Base-by-base conservation (phyloP, 2,329 filamentous ascomycete species). In the Chalaropsis ovoidea region DNA sequence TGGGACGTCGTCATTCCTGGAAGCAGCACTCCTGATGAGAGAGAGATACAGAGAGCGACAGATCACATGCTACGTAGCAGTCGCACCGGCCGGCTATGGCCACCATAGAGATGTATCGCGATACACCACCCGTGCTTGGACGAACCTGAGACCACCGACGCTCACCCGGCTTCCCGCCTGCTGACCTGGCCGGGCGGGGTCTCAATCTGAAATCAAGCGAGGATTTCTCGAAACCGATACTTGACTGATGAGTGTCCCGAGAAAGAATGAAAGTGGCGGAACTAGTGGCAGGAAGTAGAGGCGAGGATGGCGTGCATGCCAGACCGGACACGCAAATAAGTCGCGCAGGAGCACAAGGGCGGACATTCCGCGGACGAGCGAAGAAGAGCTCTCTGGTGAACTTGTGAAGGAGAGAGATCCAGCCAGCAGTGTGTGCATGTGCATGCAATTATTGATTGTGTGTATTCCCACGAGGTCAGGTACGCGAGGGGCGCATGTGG, bases 181-280 rank as follows among this genome's bases (percentile, higher is more conserved):
- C 54, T 0, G 15, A 5, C 27, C 3, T 58, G 54, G 27, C 31
- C n/a, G n/a, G 54, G 54, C 27, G 54, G 54, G 6, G 54, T 35
- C 8, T 58, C 54, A 58, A 35, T 58, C 13, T 58, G 54, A 58
- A 39, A 39, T 39, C 54, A 58, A 58, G 54, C 62, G 45, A 49
- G 61, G 27, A 52, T 52, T 52, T 58, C 24, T 58, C 54, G 31
- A 39, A 58, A 58, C 8, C 31, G 27, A 58, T 58, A 58, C 27
- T 58, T 19, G 54, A 19, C 19, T 31, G 13, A 39, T 58, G 31
- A 11, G 15, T 58, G 54, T 39, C n/a, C 10, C 22, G 54, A 10
- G 4, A 4, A 62, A 62, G 61, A 62, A 62, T 62, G 42, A 49
- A 47, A 3, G 17, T n/a, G 13, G 22, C 22, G 22, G 41, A 27